Evolutionary conservation across 805 yeast species (phyloP).

Genomic region (Candida ipomoeae): DNA sequence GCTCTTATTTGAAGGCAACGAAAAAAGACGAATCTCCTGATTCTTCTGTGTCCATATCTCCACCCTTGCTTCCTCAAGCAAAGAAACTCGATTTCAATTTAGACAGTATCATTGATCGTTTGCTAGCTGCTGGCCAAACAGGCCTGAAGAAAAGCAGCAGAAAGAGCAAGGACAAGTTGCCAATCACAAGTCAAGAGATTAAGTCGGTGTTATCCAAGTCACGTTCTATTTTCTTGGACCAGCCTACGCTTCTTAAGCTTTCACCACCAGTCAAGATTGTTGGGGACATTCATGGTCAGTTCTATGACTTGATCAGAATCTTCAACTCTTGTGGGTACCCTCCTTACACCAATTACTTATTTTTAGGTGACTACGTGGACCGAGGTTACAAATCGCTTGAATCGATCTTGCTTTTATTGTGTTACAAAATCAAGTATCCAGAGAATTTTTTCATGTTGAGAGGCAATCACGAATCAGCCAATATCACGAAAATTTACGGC

Average conservation of each 20-base stretch:
- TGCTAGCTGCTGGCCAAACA: conserved; percentile 47
- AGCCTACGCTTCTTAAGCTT: conserved; percentile 60
- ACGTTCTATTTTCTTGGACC: conserved; percentile 56
- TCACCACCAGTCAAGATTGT: conserved; percentile 81
- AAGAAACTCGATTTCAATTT: conserved; percentile 42
- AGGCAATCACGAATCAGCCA: conserved; percentile 58
- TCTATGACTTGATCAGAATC: conserved; percentile 49
- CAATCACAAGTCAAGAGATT: conserved; percentile 50
- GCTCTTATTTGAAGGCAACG: conserved; percentile 1
- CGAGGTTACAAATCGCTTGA: conserved; percentile 57
- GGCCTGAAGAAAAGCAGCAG: conserved; percentile 17
- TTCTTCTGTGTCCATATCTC: conserved; percentile 21
- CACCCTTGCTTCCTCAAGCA: conserved; percentile 19
- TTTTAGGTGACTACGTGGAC: conserved; percentile 58
- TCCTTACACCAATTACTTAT: conserved; percentile 52
- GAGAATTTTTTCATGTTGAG: conserved; percentile 58
- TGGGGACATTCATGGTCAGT: conserved; percentile 78
- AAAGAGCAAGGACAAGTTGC: conserved; percentile 42
- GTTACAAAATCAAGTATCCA: conserved; percentile 55
- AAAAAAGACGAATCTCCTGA: conserved; percentile 1
- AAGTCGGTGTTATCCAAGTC: conserved; percentile 55
- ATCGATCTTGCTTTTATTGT: conserved; percentile 47
- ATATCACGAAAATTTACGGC: conserved; percentile 56
- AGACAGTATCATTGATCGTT: conserved; percentile 59
- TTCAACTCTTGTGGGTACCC: conserved; percentile 60